Evolutionary conservation across 225 moss, liverwort and hornwort genomes (phyloP), one percentile per base, ranked within the genome.

Genomic region (Polytrichum commune): DNA sequence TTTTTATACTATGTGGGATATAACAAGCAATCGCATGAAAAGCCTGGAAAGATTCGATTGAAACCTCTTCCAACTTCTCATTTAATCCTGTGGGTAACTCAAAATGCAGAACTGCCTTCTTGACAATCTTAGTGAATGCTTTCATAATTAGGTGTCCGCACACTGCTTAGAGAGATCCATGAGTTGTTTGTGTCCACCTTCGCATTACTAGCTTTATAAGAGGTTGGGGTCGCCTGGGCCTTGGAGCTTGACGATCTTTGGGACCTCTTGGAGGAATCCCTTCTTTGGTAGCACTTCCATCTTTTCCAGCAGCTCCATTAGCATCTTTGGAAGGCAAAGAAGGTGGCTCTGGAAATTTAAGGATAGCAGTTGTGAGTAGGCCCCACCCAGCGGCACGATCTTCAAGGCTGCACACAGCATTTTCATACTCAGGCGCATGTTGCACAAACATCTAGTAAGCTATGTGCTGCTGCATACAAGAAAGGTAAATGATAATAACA

Each of bases 291-390:
- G 79, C 76, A 76, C 79, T 72, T 55, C 77, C 77, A 72, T 89
- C 77, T 62, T 95, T 90, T 73, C 78, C 88, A 74, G 74, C 69
- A 64, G 77, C 76, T 60, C 84, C 90, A 75, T 80, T 84, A 27
- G 82, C 79, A 74, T 90, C 93, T 80, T 93, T 96, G 33, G 83
- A 82, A 77, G 91, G 84, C 70, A 90, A 68, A 71, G 98, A 88
- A 81, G 98, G 90, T 72, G 95, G 92, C 74, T 98, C 98, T 54
- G 98, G 98, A 86, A 98, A 98, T 83, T 89, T 95, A 65, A 98
- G 83, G 66, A 98, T 91, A 72, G 98, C 98, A 77, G 98, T 91
- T 74, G 90, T 84, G 35, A 98, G 90, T 76, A 93, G 78, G 71
- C 73, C 88, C 98, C 98, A 98, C 35, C 98, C 98, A 72, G 74